Evolutionary conservation across 257 asterid species (phyloP), one percentile per base, ranked within the genome.

Genomic region (Agastache rugosa): DNA sequence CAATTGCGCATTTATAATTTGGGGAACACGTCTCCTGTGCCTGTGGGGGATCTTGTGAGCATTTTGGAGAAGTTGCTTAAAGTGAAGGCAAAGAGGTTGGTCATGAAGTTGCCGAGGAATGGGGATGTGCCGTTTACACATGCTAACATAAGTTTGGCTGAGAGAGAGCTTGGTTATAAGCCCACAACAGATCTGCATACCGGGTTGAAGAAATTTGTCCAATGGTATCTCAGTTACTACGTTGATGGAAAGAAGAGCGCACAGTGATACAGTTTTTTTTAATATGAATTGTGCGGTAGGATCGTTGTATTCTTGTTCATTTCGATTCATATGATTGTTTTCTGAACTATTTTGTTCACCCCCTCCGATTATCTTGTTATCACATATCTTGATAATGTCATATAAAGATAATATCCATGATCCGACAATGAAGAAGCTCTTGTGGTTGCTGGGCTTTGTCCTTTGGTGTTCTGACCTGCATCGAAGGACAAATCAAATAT

Each of bases 81-180:
- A 75, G 82, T 81, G 75, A 86, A 86, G 83, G 89, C 91, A 1
- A 86, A 88, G 74, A 83, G 88, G 73, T 15, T 75, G 70, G 67
- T 86, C 34, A 82, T 84, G 93, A 86, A 86, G 82, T 63, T 88
- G 77, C 93, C 91, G 2, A 84, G 88, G 79, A 88, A 88, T 35
- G 91, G 93, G 22, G 93, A 88, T 67, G 91, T 88, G 69, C 93
- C 76, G 47, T 88, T 80, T 64, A 88, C 93, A 0, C 93, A 88
- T 63, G 93, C 93, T 0, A 88, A 86, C 50, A 88, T 88, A 77
- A 88, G 88, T 67, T 79, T 69, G 70, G 87, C 89, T 0, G 77
- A 84, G 69, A 79, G 72, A 22, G 93, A 88, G 84, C 86, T 88
- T 10, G 89, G 91, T 1, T 88, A 88, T 75, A 86, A 79, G 81